Evolutionary conservation across 305 asterid genomes (phyloP).

Genomic region (Salvia sclarea): DNA sequence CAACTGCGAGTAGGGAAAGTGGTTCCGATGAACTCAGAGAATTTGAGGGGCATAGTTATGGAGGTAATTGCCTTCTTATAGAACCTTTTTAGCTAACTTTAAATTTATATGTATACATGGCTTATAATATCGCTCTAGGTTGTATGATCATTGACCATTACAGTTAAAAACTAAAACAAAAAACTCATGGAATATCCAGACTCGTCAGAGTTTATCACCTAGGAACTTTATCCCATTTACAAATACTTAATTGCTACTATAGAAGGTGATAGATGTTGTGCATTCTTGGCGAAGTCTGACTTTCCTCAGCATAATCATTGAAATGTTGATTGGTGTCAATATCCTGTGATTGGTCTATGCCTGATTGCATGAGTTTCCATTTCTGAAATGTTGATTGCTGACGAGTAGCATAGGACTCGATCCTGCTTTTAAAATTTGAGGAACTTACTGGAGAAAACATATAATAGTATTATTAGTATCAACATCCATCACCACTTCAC

Average conservation of each 20-base stretch:
- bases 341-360: slow-evolving; percentile 1
- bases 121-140: background rate
- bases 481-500: background rate
- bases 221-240: background rate
- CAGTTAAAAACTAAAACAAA: background rate
- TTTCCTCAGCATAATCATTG: background rate
- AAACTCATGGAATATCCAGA: background rate
- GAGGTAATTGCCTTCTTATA: slow-evolving; percentile 56
- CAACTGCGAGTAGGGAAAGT: slow-evolving; percentile 95
- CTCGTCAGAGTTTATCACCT: background rate
- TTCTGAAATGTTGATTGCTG: background rate
- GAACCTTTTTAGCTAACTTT: background rate
- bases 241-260: background rate
- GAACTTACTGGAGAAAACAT: background rate
- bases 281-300: background rate
- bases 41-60: slow-evolving; percentile 93
- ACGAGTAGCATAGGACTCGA: background rate
- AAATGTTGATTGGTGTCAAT: background rate
- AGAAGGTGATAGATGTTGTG: slow-evolving; percentile 9
- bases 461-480: background rate
- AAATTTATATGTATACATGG: background rate
- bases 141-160: background rate
- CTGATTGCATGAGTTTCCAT: slow-evolving; percentile 3
- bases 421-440: background rate
- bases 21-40: slow-evolving; percentile 73